These are phyloP conservation scores for Hypoxylon cercidicola DNA, from an alignment of 495 filamentous ascomycete genomes.

Conservation along the genomic window DNA sequence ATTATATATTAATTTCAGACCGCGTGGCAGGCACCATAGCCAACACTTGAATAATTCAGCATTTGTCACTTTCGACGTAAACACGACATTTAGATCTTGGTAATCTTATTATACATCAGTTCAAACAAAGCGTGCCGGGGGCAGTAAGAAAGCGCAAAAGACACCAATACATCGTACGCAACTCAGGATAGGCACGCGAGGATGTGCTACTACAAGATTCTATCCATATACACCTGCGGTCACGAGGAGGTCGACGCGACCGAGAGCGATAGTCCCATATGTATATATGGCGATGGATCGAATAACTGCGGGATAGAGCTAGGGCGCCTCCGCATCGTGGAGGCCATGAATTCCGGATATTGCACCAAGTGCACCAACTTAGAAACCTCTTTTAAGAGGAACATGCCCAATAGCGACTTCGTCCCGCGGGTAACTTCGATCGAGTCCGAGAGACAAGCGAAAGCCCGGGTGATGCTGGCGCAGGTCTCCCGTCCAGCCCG, in stretches of 20 bases:
- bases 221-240: constrained; percentile 13
- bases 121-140: too few relatives aligned
- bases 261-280: constrained; percentile 6
- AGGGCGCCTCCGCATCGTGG: constrained; percentile 16
- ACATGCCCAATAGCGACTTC: background rate
- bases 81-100: background rate
- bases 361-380: background rate
- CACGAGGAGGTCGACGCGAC: constrained; percentile 2
- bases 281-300: background rate
- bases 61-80: background rate
- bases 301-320: constrained; percentile 16
- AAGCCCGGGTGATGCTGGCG: background rate
- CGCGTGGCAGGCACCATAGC: constrained; percentile 34
- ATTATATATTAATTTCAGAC: constrained; percentile 8
- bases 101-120: too few relatives aligned
- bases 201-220: constrained; percentile 12
- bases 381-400: background rate
- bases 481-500: too few relatives aligned
- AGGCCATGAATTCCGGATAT: background rate
- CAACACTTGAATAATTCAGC: background rate
- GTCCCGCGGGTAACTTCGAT: background rate
- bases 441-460: background rate
- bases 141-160: background rate
- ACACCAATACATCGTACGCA: too few relatives aligned
- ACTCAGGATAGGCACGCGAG: too few relatives aligned